phyloP scores from a whole-genome alignment of 1,284 basidiomycete species.

The Moesziomyces sp. region DNA sequence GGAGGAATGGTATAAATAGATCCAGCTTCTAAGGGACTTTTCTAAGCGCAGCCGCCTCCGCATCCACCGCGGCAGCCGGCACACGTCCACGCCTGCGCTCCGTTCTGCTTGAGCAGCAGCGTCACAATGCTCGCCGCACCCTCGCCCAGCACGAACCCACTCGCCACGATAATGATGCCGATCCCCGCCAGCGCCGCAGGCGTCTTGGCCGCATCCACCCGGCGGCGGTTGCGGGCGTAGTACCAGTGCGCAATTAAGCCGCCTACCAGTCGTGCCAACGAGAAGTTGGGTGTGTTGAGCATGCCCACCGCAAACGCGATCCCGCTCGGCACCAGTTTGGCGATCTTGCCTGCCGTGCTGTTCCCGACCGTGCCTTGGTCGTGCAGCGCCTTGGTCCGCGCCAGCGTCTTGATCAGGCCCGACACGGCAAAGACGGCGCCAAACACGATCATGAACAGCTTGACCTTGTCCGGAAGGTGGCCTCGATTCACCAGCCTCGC shows the following conservation, averaged over 20 bases:
- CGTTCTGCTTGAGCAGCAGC: slow-evolving; percentile 79
- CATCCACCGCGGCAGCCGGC: slow-evolving; percentile 83
- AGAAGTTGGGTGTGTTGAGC: slow-evolving; percentile 94
- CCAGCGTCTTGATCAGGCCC: slow-evolving; percentile 75
- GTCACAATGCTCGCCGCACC: slow-evolving; percentile 85
- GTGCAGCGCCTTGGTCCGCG: slow-evolving; percentile 61
- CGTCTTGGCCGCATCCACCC: slow-evolving; percentile 1
- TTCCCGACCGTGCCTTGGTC: slow-evolving; percentile 11
- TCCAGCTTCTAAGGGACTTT: no score
- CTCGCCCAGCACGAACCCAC: slow-evolving; percentile 94
- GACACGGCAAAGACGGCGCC: slow-evolving; percentile 71
- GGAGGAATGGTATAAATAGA: neutral
- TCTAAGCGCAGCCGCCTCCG: slow-evolving; percentile 72
- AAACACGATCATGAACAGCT: slow-evolving; percentile 82
- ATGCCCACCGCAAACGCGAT: slow-evolving; percentile 75
- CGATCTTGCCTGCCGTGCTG: slow-evolving; percentile 25
- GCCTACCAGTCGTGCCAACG: slow-evolving; percentile 87
- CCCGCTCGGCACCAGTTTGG: slow-evolving; percentile 45
- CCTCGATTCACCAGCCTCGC: slow-evolving; percentile 86
- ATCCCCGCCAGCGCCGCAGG: slow-evolving; percentile 71
- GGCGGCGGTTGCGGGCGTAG: slow-evolving; percentile 41
- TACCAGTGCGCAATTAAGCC: slow-evolving; percentile 78
- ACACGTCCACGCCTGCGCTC: slow-evolving; percentile 79
- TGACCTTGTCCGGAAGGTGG: slow-evolving; percentile 79
- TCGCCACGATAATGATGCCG: slow-evolving; percentile 85